These are phyloP conservation scores for Arthrobotrys iridis DNA, from an alignment of 2,329 filamentous ascomycete species.

Conservation along the genomic window DNA sequence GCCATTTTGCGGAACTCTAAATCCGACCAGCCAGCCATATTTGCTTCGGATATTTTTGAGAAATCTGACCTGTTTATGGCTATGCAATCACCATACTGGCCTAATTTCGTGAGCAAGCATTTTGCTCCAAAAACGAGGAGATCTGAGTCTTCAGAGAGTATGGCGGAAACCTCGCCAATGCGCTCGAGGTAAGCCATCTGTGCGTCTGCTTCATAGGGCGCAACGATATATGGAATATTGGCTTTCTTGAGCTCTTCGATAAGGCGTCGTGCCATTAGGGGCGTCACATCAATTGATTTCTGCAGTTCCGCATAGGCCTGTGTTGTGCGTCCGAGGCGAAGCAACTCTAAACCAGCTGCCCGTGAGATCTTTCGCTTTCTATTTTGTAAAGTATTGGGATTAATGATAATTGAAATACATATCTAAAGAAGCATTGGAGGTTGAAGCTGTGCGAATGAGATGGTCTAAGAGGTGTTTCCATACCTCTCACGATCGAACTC, in stretches of 20 bases:
- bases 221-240: slow-evolving; percentile 86
- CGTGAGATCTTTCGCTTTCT: slow-evolving; percentile 58
- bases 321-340: slow-evolving; percentile 80
- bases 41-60: slow-evolving; percentile 79
- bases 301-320: slow-evolving; percentile 88
- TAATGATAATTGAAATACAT: too few relatives aligned
- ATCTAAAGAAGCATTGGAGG: too few relatives aligned
- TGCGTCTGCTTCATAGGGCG: slow-evolving; percentile 97
- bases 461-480: neutral
- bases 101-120: slow-evolving; percentile 88
- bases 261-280: slow-evolving; percentile 89
- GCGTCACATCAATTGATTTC: slow-evolving; percentile 94
- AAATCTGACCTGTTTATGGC: slow-evolving; percentile 92
- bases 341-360: slow-evolving; percentile 77
- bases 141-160: slow-evolving; percentile 96
- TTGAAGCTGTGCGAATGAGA: neutral
- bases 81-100: slow-evolving; percentile 90
- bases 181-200: slow-evolving; percentile 94
- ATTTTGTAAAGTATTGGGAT: too few relatives aligned
- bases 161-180: slow-evolving; percentile 82
- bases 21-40: slow-evolving; percentile 90
- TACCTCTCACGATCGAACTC: slow-evolving; percentile 70
- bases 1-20: slow-evolving; percentile 92
- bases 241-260: slow-evolving; percentile 90
- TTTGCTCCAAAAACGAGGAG: slow-evolving; percentile 94